These are phyloP conservation scores for Exutisphaerella laricina DNA, from an alignment of 2,329 filamentous ascomycete genomes.

Conservation along the genomic window DNA sequence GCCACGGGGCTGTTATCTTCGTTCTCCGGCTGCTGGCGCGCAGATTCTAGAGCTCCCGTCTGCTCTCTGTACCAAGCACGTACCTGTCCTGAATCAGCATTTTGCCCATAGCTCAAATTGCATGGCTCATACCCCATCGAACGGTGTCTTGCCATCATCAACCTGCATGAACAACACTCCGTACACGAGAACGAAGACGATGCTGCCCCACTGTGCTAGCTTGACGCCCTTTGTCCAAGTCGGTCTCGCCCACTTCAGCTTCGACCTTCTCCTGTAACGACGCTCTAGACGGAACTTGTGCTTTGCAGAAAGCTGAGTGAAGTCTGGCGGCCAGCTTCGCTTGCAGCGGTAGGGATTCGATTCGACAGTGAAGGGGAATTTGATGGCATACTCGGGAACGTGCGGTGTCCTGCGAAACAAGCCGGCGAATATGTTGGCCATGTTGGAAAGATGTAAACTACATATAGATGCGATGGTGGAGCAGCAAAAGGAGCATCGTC, in stretches of 20 bases:
- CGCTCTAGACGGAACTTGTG: conserved; percentile 75
- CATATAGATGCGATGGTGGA: conserved; percentile 24
- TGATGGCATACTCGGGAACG: conserved; percentile 16
- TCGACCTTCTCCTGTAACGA: conserved; percentile 66
- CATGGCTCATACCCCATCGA: conserved; percentile 44
- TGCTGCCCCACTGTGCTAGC: conserved; percentile 57
- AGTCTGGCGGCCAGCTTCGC: conserved; percentile 74
- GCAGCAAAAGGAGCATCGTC: background rate
- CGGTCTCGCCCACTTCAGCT: conserved; percentile 57
- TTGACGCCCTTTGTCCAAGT: conserved; percentile 60
- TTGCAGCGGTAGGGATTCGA: conserved; percentile 60
- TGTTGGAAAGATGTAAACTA: conserved; percentile 19
- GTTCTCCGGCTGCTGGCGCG: background rate
- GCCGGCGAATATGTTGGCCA: conserved; percentile 23
- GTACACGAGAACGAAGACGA: conserved; percentile 52
- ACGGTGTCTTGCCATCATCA: conserved; percentile 41
- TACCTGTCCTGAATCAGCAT: conserved; percentile 9
- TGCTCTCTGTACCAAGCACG: conserved; percentile 14
- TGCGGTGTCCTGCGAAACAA: conserved; percentile 24
- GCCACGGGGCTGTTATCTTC: conserved; percentile 16
- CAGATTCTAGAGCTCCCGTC: conserved; percentile 3
- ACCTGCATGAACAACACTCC: conserved; percentile 57
- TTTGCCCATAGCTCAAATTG: background rate
- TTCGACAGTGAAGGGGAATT: conserved; percentile 37
- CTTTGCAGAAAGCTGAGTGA: conserved; percentile 61